A percentile compares a stretch with the other conserved stretches of the same genome.
These are phyloP conservation scores for Ustilago lituana DNA, from an alignment of 1,284 basidiomycete species.

Conservation along the genomic window DNA sequence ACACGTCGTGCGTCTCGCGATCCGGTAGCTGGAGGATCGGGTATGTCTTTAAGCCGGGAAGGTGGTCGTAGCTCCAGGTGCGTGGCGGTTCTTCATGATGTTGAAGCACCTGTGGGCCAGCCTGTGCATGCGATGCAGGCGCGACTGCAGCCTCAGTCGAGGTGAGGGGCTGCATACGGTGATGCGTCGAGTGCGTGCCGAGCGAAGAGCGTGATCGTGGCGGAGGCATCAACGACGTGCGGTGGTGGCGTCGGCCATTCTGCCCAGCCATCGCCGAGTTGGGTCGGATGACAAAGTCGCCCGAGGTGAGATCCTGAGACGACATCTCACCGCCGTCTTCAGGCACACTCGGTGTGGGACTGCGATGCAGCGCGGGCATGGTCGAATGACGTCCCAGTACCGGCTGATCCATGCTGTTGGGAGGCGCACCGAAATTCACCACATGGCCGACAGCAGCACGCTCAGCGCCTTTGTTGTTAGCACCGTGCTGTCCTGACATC, in stretches of 20 bases:
- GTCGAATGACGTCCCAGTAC: slow-evolving; percentile 46
- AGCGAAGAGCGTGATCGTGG: slow-evolving; percentile 38
- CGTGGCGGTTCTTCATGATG: slow-evolving; percentile 13
- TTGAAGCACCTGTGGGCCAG: background rate
- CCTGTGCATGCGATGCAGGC: slow-evolving; percentile 4
- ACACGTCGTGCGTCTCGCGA: slow-evolving; percentile 58
- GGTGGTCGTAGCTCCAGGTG: slow-evolving; percentile 52
- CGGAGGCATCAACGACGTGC: slow-evolving; percentile 39
- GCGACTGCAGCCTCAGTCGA: slow-evolving; percentile 5
- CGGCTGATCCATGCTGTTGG: slow-evolving; percentile 16
- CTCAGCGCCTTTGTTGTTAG: background rate
- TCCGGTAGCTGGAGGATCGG: slow-evolving; percentile 55
- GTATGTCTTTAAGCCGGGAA: slow-evolving; percentile 55
- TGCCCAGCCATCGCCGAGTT: slow-evolving; percentile 28
- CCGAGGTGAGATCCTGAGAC: slow-evolving; percentile 37
- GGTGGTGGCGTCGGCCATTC: slow-evolving; percentile 26
- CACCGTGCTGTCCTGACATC: background rate
- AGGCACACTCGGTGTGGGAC: slow-evolving; percentile 54
- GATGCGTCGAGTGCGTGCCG: slow-evolving; percentile 15
- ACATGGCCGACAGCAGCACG: slow-evolving; percentile 17
- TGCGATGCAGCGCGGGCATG: slow-evolving; percentile 52
- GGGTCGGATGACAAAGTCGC: slow-evolving; percentile 40
- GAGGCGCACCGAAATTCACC: slow-evolving; percentile 26
- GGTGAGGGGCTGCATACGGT: slow-evolving; percentile 18
- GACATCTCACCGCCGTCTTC: slow-evolving; percentile 63